Conservation (phyloP, 352 stramenopile species). For the Phytopythium ostracodes region DNA sequence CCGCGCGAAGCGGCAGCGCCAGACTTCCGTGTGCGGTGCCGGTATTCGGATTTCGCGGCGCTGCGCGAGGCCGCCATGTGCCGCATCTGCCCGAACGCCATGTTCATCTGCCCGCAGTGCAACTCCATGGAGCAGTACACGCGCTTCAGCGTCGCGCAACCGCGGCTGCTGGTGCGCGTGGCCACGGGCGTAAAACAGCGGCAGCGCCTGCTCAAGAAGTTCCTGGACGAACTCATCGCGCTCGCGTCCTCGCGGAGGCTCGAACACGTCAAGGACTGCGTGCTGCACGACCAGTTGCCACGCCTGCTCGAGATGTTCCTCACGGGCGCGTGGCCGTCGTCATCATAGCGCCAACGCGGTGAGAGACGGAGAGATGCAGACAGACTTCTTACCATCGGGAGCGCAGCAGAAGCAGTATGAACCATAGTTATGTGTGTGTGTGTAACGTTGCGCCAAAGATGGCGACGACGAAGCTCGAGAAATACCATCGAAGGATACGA, state of each 20-base stretch:
- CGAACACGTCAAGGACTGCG: slow-evolving; percentile 20
- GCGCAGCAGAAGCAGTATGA: not conserved
- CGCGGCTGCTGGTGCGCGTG: slow-evolving; percentile 29
- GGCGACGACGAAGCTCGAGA: not conserved
- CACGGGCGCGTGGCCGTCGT: not conserved
- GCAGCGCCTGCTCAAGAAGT: slow-evolving; percentile 35
- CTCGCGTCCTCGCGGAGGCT: slow-evolving; percentile 22
- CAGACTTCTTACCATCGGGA: not conserved
- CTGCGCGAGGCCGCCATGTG: slow-evolving; percentile 22
- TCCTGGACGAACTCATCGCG: slow-evolving; percentile 34
- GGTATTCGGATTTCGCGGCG: slow-evolving; percentile 23
- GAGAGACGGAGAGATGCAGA: too few species aligned
- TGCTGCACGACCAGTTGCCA: slow-evolving; percentile 23
- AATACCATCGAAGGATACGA: not conserved
- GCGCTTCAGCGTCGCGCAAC: slow-evolving; percentile 36
- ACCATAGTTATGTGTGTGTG: not conserved
- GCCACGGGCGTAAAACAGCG: slow-evolving; percentile 24
- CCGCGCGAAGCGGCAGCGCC: not conserved
- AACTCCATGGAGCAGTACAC: slow-evolving; percentile 36
- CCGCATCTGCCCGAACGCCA: slow-evolving; percentile 29
- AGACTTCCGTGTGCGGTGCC: slow-evolving; percentile 16
- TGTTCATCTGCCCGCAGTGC: slow-evolving; percentile 50
- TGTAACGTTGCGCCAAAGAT: not conserved
- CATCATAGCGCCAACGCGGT: not conserved
- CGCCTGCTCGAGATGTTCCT: slow-evolving; percentile 31